Conservation (phyloP, 768 basidiomycete species). For the Hygrocybe punicea region DNA sequence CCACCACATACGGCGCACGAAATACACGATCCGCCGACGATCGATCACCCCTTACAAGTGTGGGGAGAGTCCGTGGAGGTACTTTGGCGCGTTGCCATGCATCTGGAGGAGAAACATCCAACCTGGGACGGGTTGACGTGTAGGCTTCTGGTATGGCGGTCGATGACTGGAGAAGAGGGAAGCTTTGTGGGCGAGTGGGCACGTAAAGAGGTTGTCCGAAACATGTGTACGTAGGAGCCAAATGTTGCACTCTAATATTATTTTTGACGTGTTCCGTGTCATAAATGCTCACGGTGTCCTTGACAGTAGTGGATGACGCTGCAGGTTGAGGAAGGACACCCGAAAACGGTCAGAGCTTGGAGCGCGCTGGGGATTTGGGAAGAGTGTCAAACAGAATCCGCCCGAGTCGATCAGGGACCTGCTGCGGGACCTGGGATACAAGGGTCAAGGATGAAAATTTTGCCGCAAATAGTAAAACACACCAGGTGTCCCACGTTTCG, state of each 20-base stretch:
- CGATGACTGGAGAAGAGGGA: conserved; percentile 38
- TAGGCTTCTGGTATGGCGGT: conserved; percentile 56
- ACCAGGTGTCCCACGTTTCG: conserved; percentile 35
- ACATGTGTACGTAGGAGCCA: conserved; percentile 9
- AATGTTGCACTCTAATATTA: neutral
- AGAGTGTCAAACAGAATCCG: conserved; percentile 9
- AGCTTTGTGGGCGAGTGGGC: conserved; percentile 53
- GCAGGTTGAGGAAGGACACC: too few relatives aligned
- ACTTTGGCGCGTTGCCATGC: conserved; percentile 57
- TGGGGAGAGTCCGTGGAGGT: conserved; percentile 55
- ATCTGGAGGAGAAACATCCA: conserved; percentile 20
- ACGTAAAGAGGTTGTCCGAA: conserved; percentile 34
- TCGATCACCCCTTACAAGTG: conserved; percentile 27
- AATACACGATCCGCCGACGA: conserved; percentile 34
- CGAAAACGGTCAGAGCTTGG: conserved; percentile 4
- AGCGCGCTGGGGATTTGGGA: neutral
- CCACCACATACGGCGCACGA: conserved; percentile 22
- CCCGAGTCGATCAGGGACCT: conserved; percentile 12
- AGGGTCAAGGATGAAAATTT: neutral
- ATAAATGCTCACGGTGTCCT: neutral
- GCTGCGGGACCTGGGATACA: conserved; percentile 13
- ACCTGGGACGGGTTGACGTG: conserved; percentile 54
- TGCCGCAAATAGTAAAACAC: neutral
- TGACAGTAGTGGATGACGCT: neutral
- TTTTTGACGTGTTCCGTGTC: neutral